These are phyloP conservation scores for Hsuehochloa calcarea DNA, from an alignment of 176 grass and related monocot genomes.

Conservation along the genomic window DNA sequence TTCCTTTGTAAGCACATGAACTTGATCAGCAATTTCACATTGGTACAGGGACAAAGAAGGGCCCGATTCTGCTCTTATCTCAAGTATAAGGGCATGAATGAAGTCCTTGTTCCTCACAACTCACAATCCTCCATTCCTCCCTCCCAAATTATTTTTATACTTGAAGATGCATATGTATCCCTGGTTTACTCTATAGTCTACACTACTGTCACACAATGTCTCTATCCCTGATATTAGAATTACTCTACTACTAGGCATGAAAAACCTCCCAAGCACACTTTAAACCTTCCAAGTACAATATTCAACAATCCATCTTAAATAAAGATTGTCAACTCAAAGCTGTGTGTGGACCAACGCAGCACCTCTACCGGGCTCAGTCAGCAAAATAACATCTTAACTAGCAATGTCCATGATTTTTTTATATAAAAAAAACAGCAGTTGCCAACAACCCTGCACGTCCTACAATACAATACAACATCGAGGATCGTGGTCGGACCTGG, in stretches of 20 bases:
- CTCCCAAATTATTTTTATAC: not conserved
- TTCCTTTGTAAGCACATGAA: not conserved
- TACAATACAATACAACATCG: not conserved
- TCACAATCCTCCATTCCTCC: not conserved
- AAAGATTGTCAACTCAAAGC: slow-evolving; percentile 16
- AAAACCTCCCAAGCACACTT: not conserved
- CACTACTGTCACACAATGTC: slow-evolving; percentile 1
- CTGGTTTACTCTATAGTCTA: not conserved
- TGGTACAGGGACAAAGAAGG: not conserved
- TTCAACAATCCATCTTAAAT: not conserved
- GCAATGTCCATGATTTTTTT: not conserved
- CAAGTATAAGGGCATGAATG: not conserved
- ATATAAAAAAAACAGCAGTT: not conserved
- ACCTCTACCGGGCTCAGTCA: not conserved
- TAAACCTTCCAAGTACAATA: slow-evolving; percentile 2
- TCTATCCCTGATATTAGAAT: slow-evolving; percentile 12
- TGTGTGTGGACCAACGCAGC: not conserved
- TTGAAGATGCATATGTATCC: not conserved
- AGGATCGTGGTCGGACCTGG: slow-evolving; percentile 33
- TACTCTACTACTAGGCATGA: not conserved
- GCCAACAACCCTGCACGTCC: not conserved
- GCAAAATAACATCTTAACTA: slow-evolving; percentile 5
- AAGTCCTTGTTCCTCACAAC: not conserved
- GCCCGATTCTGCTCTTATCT: not conserved
- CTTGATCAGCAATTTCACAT: slow-evolving; percentile 20